Percentiles rank a stretch among this genome's conserved stretches.
Evolutionary conservation across 495 filamentous ascomycete species (phyloP).

Genomic region (Schizothecium vesticola): DNA sequence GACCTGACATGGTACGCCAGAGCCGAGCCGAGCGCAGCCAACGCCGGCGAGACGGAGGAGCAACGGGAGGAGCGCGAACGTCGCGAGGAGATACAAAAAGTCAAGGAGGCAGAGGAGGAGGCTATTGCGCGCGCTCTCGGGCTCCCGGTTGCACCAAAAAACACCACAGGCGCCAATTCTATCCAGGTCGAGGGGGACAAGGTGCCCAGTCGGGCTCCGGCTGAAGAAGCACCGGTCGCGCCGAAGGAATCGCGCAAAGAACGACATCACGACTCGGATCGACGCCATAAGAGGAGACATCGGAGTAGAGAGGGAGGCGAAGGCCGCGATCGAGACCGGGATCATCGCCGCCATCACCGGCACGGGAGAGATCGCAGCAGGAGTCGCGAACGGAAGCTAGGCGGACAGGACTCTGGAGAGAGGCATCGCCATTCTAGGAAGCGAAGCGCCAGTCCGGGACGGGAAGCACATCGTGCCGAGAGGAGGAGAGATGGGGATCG

Average conservation of each 20-base stretch:
- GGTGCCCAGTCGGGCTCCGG: conserved; percentile 14
- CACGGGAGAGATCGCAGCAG: conserved; percentile 35
- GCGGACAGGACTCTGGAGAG: conserved; percentile 8
- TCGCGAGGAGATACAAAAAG: conserved; percentile 68
- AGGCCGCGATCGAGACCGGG: conserved; percentile 23
- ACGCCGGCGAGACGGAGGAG: conserved; percentile 53
- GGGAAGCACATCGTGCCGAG: conserved; percentile 8
- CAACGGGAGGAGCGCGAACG: conserved; percentile 58
- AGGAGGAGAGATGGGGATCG: conserved; percentile 11
- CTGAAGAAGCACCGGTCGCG: neutral
- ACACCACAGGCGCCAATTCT: conserved; percentile 46
- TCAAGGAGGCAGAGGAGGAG: conserved; percentile 93
- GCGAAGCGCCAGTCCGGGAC: conserved; percentile 28
- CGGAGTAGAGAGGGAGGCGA: conserved; percentile 25
- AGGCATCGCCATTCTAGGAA: conserved; percentile 13
- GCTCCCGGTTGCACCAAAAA: conserved; percentile 56
- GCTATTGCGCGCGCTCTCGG: conserved; percentile 78
- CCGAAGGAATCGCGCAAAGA: conserved; percentile 15
- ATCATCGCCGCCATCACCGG: conserved; percentile 5
- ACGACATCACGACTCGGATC: conserved; percentile 29
- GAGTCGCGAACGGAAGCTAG: conserved; percentile 31
- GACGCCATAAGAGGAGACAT: conserved; percentile 33
- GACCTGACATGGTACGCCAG: conserved; percentile 90
- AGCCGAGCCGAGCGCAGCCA: conserved; percentile 44
- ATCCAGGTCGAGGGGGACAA: conserved; percentile 33